Conservation (phyloP, 2,329 filamentous ascomycete species). For the Nemania abortiva region DNA sequence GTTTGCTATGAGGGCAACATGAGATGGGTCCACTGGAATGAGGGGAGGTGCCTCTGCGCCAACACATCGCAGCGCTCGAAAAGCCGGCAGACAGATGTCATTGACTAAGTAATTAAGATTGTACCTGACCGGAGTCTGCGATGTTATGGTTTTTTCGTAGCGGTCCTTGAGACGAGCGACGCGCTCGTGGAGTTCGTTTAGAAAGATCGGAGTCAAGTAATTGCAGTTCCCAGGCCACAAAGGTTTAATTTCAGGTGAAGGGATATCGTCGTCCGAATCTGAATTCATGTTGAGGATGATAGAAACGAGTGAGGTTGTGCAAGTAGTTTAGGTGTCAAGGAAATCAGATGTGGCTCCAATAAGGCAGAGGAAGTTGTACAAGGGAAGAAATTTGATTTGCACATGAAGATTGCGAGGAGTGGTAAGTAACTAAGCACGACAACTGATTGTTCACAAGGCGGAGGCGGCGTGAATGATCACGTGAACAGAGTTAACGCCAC, state of each 20-base stretch:
- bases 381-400: too few species aligned
- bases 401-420: background rate
- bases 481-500: too few species aligned
- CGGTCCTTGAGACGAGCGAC: background rate
- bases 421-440: too few species aligned
- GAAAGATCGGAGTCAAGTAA: background rate
- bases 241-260: background rate
- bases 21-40: background rate
- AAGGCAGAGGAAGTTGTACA: too few species aligned
- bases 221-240: background rate
- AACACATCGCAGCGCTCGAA: background rate
- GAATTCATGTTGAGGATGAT: background rate
- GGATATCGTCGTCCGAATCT: background rate
- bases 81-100: background rate
- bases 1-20: background rate
- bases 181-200: background rate
- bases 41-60: background rate
- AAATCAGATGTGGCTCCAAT: background rate
- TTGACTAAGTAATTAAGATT: slow-evolving; percentile 8
- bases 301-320: background rate
- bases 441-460: too few species aligned
- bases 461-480: too few species aligned
- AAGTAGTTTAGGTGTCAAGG: background rate
- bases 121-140: background rate
- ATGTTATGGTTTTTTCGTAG: background rate